Evolutionary conservation across 176 grass and related monocot species (phyloP).

Genomic region (Panicum miliaceum): DNA sequence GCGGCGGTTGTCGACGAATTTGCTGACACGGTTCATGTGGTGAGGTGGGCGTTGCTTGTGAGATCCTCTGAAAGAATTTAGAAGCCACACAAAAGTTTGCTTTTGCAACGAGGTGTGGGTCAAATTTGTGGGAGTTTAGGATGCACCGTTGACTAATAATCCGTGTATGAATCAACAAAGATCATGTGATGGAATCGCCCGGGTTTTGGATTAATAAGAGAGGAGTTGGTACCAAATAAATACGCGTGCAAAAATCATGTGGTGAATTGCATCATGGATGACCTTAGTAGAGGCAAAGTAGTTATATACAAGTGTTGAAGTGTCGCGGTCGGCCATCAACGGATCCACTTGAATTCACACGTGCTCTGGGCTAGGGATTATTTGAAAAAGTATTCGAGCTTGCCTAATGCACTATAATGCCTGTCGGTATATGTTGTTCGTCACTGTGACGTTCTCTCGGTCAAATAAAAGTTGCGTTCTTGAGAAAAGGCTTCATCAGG

Average conservation of each 20-base stretch:
- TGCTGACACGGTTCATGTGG: constrained; percentile 13
- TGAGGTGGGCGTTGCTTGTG: constrained; percentile 24
- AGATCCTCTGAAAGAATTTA: constrained; percentile 27
- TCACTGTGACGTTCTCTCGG: background rate
- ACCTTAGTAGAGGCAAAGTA: background rate
- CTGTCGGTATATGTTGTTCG: background rate
- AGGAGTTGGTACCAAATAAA: constrained; percentile 7
- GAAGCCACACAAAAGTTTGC: background rate
- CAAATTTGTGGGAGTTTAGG: background rate
- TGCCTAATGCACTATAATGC: background rate
- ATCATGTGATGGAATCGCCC: constrained; percentile 3
- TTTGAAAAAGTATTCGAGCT: background rate
- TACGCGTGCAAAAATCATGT: background rate
- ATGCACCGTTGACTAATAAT: background rate
- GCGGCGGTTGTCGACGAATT: background rate
- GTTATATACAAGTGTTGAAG: constrained; percentile 6
- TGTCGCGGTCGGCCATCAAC: constrained; percentile 32
- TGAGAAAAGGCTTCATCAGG: background rate
- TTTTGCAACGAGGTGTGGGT: background rate
- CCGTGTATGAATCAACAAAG: background rate
- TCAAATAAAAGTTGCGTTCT: no score
- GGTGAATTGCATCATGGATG: constrained; percentile 48
- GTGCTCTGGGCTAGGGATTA: background rate
- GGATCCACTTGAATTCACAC: constrained; percentile 33
- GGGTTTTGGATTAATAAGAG: background rate